Conservation (phyloP, 805 yeast genomes). For the Candida xiaguanensis region DNA sequence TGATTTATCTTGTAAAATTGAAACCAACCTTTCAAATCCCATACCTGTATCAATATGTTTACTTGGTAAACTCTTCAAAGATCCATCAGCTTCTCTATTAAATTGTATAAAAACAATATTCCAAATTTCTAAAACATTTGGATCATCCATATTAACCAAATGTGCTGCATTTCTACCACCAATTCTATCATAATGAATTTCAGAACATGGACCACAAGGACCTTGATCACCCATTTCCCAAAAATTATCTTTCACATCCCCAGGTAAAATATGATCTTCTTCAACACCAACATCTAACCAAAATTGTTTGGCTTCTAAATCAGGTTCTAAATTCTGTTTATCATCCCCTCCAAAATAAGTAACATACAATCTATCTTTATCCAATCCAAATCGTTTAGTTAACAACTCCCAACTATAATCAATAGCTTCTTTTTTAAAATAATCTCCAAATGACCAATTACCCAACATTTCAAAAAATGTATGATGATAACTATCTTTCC, state of each 20-base stretch:
- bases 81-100: conserved; percentile 87
- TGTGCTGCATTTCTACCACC: conserved; percentile 95
- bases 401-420: conserved; percentile 86
- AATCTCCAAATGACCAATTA: conserved; percentile 99
- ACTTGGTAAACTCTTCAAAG: conserved; percentile 81
- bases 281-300: conserved; percentile 89
- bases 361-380: conserved; percentile 79
- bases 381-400: conserved; percentile 79
- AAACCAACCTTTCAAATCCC: conserved; percentile 97
- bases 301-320: conserved; percentile 82
- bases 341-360: conserved; percentile 96
- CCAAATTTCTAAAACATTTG: conserved; percentile 97
- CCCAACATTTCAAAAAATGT: conserved; percentile 99
- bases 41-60: conserved; percentile 97
- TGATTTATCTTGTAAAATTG: conserved; percentile 82
- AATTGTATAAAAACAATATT: conserved; percentile 95
- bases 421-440: conserved; percentile 93
- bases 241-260: conserved; percentile 86
- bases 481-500: conserved; percentile 96
- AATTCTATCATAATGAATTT: conserved; percentile 94
- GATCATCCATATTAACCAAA: conserved; percentile 95
- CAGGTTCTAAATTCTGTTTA: conserved; percentile 80
- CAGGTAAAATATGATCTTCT: conserved; percentile 91
- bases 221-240: conserved; percentile 99
- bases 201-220: conserved; percentile 99